Percentiles rank a stretch among this genome's conserved stretches.
Evolutionary conservation across 169 alveolate species (phyloP).

Genomic region (Cryptosporidium tyzzeri): DNA sequence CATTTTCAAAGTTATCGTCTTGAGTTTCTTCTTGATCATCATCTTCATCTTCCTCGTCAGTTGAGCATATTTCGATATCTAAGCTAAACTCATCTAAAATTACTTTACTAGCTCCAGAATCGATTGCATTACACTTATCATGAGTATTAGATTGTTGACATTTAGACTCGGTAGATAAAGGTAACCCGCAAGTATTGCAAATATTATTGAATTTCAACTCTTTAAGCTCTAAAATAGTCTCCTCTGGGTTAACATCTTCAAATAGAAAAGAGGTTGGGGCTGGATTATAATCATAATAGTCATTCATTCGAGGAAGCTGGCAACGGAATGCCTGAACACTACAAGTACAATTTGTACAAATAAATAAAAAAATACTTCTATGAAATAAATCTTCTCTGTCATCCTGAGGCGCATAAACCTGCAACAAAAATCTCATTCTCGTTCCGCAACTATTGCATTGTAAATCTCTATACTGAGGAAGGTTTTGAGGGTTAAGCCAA

Average conservation of each 20-base stretch:
- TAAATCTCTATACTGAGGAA: slow-evolving; percentile 62
- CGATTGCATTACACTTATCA: background rate
- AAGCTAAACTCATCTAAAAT: slow-evolving; percentile 34
- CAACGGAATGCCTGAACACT: slow-evolving; percentile 43
- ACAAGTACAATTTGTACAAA: slow-evolving; percentile 37
- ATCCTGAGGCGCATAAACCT: slow-evolving; percentile 68
- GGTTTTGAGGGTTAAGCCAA: slow-evolving; percentile 78
- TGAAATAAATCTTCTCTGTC: slow-evolving; percentile 71
- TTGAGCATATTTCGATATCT: slow-evolving; percentile 56
- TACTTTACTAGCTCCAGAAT: background rate
- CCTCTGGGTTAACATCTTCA: background rate
- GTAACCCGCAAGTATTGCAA: slow-evolving; percentile 52
- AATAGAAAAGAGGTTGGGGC: slow-evolving; percentile 9
- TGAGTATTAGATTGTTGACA: background rate
- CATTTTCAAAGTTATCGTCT: background rate
- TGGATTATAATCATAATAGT: slow-evolving; percentile 53
- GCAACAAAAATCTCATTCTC: slow-evolving; percentile 59
- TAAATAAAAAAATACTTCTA: slow-evolving; percentile 53
- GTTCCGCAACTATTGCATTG: slow-evolving; percentile 52
- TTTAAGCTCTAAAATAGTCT: background rate
- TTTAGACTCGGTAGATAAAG: slow-evolving; percentile 1
- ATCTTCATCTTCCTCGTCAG: slow-evolving; percentile 30
- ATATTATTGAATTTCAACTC: background rate
- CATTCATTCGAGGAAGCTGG: slow-evolving; percentile 62
- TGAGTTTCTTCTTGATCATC: slow-evolving; percentile 20